Evolutionary conservation across 148 eudicot genomes (phyloP).

Genomic region (Mesembryanthemum crystallinum): DNA sequence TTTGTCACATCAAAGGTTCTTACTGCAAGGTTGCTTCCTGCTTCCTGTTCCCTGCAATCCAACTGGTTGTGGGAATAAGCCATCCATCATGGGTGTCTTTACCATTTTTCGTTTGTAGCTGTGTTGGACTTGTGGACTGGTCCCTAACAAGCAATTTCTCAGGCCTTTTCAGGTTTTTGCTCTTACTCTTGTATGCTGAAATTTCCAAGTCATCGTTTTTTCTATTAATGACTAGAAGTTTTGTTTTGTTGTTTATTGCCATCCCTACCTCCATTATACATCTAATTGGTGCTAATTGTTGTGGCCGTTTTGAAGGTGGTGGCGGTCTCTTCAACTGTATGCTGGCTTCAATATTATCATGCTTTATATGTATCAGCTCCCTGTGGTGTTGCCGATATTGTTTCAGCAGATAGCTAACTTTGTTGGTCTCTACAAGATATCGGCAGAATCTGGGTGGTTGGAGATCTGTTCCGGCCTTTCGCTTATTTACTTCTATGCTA

Average conservation of each 20-base stretch:
- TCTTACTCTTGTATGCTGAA: neutral
- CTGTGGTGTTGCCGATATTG: conserved; percentile 44
- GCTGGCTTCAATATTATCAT: conserved; percentile 64
- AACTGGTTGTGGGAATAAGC: conserved; percentile 84
- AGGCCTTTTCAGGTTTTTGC: conserved; percentile 54
- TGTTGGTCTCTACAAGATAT: conserved; percentile 76
- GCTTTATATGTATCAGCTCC: conserved; percentile 87
- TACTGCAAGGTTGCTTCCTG: conserved; percentile 64
- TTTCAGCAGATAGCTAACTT: conserved; percentile 44
- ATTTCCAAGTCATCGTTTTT: neutral
- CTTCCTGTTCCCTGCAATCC: conserved; percentile 77
- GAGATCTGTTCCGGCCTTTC: conserved; percentile 69
- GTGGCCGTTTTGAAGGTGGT: conserved; percentile 60
- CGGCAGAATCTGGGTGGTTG: conserved; percentile 65
- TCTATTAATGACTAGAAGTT: neutral
- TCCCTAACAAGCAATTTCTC: conserved; percentile 94
- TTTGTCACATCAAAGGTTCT: conserved; percentile 48
- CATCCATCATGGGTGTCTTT: conserved; percentile 92
- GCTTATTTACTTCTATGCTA: conserved; percentile 62
- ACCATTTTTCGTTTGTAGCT: conserved; percentile 87
- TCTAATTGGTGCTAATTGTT: conserved; percentile 7
- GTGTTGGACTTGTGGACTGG: conserved; percentile 94
- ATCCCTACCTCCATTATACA: neutral
- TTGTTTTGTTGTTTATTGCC: neutral
- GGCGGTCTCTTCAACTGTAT: conserved; percentile 85